Evolutionary conservation across 116 monocot species (phyloP), one percentile per base, ranked within the genome.

Genomic region (Posidonia oceanica): DNA sequence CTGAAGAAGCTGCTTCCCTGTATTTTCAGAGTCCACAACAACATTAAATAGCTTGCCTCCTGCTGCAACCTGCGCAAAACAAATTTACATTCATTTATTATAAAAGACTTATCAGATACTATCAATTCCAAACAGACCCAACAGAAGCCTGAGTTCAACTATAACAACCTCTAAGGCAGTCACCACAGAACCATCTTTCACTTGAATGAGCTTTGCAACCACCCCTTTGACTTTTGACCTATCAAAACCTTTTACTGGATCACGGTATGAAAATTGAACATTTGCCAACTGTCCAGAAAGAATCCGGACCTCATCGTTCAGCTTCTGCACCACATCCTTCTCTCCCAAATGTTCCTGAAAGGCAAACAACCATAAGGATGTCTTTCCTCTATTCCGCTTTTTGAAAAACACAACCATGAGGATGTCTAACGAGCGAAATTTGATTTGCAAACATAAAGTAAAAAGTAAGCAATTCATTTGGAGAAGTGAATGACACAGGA

Each of bases 161-260:
- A 61, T 67, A 44, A 38, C 39, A 51, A 96, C 96, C 91, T 96
- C 96, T 64, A 96, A 77, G 39, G 96, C 91, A 59, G 85, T 91
- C 73, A 87, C 80, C 14, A 82, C 73, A 22, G 91, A 91, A 69
- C 69, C 73, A 79, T 96, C 91, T 53, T 82, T 91, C 52, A 96
- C 86, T 83, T 81, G 84, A 75, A 96, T 79, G 48, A 96, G 91
- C 54, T 81, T 86, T 22, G 96, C 91, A 75, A 96, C 81, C 13
- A 96, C 87, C 41, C 96, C 96, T 78, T 96, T 96, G n/a, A 96
- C 88, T 59, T 78, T 91, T 65, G 91, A 81, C 64, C 83, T 76
- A 72, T 96, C 91, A 83, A 96, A 96, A 74, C 83, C 80, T 72
- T 52, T 83, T 16, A 81, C 78, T 74, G 96, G 91, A 69, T 96